These are phyloP conservation scores for Lithospermum erythrorhizon DNA, from an alignment of 257 asterid genomes.

Conservation along the genomic window DNA sequence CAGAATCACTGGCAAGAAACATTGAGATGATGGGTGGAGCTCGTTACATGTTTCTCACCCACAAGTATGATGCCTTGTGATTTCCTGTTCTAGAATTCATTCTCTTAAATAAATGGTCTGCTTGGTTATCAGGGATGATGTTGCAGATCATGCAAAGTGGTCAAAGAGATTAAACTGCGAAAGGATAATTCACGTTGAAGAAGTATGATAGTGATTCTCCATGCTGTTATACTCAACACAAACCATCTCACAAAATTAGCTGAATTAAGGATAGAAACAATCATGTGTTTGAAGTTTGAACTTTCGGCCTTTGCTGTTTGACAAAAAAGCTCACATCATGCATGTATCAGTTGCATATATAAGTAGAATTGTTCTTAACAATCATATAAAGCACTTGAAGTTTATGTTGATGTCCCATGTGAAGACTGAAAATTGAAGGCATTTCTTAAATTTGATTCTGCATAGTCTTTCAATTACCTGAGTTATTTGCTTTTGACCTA, in stretches of 20 bases:
- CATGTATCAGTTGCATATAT: too few relatives aligned
- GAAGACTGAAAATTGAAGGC: too few relatives aligned
- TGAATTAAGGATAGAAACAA: neutral
- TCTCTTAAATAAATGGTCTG: constrained; percentile 5
- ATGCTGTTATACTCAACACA: neutral
- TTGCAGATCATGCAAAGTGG: constrained; percentile 74
- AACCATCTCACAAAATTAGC: neutral
- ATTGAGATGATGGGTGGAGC: constrained; percentile 65
- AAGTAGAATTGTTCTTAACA: neutral
- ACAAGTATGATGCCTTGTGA: constrained; percentile 30
- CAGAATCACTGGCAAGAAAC: constrained; percentile 30
- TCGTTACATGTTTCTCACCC: constrained; percentile 65
- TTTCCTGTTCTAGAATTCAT: constrained; percentile 4
- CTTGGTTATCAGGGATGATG: constrained; percentile 42
- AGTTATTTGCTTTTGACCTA: neutral
- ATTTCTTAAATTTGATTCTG: neutral
- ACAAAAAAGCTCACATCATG: too few relatives aligned
- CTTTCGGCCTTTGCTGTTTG: too few relatives aligned
- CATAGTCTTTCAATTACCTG: neutral
- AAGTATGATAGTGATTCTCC: constrained; percentile 17
- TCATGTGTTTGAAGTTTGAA: neutral
- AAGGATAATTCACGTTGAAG: constrained; percentile 42
- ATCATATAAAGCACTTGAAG: neutral
- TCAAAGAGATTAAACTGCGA: constrained; percentile 50
- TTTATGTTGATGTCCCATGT: too few relatives aligned